Percentiles rank a stretch among this genome's conserved stretches.
phyloP scores from a whole-genome alignment of 305 asterid genomes.

The Nicotiana rustica region DNA sequence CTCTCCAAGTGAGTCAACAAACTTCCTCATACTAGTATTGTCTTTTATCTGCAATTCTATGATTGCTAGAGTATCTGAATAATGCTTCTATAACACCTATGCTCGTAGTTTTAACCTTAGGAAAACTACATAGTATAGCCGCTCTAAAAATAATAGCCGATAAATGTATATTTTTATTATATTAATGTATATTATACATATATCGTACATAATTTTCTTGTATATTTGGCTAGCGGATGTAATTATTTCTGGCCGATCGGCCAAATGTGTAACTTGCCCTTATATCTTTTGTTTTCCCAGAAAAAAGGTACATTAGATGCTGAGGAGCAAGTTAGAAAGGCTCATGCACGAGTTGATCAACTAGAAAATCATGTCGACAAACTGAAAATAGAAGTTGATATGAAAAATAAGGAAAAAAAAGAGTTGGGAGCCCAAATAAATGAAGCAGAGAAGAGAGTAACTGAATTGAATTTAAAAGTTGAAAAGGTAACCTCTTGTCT shows the following conservation, averaged over 20 bases:
- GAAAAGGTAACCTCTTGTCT: conserved; percentile 57
- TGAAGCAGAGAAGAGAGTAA: conserved; percentile 58
- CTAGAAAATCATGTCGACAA: conserved; percentile 63
- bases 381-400: conserved; percentile 56
- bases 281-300: conserved; percentile 36
- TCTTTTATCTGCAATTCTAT: background rate
- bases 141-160: too few relatives aligned
- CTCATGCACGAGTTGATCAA: conserved; percentile 69
- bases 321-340: conserved; percentile 68
- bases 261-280: too few relatives aligned
- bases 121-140: too few relatives aligned
- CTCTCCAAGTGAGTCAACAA: conserved; percentile 69
- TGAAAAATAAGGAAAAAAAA: conserved; percentile 60
- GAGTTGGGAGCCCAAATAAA: conserved; percentile 51
- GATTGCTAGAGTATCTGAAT: background rate
- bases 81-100: background rate
- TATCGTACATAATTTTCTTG: too few relatives aligned
- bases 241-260: too few relatives aligned
- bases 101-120: background rate
- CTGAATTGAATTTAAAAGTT: conserved; percentile 55
- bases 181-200: too few relatives aligned
- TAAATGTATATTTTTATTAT: too few relatives aligned
- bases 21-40: background rate
- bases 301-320: conserved; percentile 59
- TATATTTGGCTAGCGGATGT: too few relatives aligned